Evolutionary conservation across 257 asterid species (phyloP).

Genomic region (Primulina eburnea): DNA sequence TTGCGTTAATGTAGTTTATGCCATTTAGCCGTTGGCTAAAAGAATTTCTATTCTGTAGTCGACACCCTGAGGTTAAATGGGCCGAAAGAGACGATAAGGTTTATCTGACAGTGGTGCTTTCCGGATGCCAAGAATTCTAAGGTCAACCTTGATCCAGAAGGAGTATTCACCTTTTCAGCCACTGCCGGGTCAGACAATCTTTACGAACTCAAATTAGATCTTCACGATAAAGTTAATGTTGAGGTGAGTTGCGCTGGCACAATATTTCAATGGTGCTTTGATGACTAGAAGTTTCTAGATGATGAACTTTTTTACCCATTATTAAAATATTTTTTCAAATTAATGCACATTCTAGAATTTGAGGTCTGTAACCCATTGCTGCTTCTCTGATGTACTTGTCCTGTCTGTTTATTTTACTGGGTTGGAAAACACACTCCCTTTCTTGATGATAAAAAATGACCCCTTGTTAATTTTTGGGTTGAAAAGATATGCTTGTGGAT

Average conservation of each 20-base stretch:
- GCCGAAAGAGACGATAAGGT: constrained; percentile 61
- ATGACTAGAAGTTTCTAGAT: background rate
- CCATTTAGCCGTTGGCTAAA: background rate
- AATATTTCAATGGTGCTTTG: background rate
- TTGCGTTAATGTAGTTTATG: background rate
- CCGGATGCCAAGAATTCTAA: constrained; percentile 72
- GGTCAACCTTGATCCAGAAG: constrained; percentile 64
- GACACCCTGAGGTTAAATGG: constrained; percentile 67
- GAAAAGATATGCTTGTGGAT: background rate
- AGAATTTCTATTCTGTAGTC: constrained; percentile 33
- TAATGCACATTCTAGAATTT: background rate
- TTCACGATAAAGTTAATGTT: constrained; percentile 57
- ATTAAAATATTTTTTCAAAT: background rate
- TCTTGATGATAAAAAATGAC: background rate
- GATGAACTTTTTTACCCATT: background rate
- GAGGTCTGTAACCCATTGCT: background rate
- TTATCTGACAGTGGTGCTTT: constrained; percentile 59
- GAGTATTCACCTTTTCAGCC: constrained; percentile 66
- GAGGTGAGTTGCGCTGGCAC: constrained; percentile 39
- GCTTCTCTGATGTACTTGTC: background rate
- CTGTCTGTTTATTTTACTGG: background rate
- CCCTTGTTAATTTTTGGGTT: background rate
- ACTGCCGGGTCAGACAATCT: constrained; percentile 46
- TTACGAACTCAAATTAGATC: constrained; percentile 54
- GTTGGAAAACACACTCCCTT: background rate